Evolutionary conservation across 176 grass and related monocot species (phyloP).

Genomic region (Lolium perenne): DNA sequence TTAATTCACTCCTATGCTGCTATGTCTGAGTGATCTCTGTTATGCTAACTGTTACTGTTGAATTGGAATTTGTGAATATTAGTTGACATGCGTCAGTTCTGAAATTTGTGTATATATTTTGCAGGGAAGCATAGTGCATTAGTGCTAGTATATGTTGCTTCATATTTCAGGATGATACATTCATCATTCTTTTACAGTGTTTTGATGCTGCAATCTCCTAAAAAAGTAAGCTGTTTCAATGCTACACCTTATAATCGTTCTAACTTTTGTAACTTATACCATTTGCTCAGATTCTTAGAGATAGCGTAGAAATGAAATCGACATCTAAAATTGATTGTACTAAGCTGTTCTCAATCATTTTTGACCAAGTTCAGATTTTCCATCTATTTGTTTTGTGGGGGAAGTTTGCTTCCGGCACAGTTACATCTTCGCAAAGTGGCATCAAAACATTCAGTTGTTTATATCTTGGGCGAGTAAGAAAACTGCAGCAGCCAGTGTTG

Average conservation of each 20-base stretch:
- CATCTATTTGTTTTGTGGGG: constrained; percentile 73
- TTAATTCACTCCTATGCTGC: neutral
- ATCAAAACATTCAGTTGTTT: neutral
- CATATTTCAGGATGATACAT: constrained; percentile 75
- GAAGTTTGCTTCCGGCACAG: constrained; percentile 32
- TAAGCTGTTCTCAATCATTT: constrained; percentile 56
- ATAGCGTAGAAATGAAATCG: constrained; percentile 31
- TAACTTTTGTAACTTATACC: neutral
- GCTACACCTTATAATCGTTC: neutral
- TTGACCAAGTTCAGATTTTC: constrained; percentile 69
- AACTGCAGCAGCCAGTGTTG: neutral
- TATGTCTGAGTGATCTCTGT: neutral
- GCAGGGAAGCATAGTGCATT: neutral
- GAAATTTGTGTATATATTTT: neutral
- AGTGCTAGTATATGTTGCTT: constrained; percentile 28
- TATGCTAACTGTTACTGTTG: neutral
- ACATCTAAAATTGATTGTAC: constrained; percentile 38
- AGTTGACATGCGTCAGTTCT: too few relatives aligned
- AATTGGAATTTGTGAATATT: too few relatives aligned
- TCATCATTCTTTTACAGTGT: constrained; percentile 43
- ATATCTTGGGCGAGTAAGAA: neutral
- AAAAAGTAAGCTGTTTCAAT: constrained; percentile 54
- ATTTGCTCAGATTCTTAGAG: constrained; percentile 44
- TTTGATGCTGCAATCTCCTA: constrained; percentile 10
- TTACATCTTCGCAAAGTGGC: neutral